Percentiles rank a stretch among this genome's conserved stretches.
Evolutionary conservation across 257 asterid species (phyloP).

Genomic region (Cordia subcordata): DNA sequence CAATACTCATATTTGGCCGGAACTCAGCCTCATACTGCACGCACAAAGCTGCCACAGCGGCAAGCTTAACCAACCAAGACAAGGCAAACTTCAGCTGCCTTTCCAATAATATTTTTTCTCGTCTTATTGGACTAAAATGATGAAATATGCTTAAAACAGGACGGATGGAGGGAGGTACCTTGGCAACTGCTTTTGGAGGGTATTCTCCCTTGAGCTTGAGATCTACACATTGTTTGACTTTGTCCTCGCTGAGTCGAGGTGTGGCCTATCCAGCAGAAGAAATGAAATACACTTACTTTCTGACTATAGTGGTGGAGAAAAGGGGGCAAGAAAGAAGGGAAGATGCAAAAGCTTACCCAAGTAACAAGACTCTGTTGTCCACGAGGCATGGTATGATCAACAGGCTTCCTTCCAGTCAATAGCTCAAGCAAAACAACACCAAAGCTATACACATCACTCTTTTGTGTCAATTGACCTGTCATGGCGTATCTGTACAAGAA

Average conservation of each 20-base stretch:
- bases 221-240: constrained; percentile 85
- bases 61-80: constrained; percentile 42
- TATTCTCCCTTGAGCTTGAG: constrained; percentile 73
- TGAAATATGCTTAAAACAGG: not conserved
- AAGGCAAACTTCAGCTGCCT: constrained; percentile 9
- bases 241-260: constrained; percentile 85
- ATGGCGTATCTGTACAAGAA: constrained; percentile 66
- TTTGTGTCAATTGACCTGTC: constrained; percentile 93
- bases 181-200: constrained; percentile 90
- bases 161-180: constrained; percentile 35
- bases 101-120: not conserved
- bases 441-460: constrained; percentile 89
- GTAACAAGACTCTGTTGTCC: constrained; percentile 94
- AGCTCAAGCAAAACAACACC: constrained; percentile 91
- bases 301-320: too few relatives aligned
- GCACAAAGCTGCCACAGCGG: constrained; percentile 89
- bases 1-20: constrained; percentile 91
- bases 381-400: constrained; percentile 92
- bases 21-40: constrained; percentile 89
- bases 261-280: constrained; percentile 47
- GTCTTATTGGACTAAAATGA: too few relatives aligned
- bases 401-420: constrained; percentile 93
- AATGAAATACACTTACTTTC: too few relatives aligned
- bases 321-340: too few relatives aligned
- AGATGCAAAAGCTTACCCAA: constrained; percentile 50